A percentile compares a stretch with the other conserved stretches of the same genome.
Evolutionary conservation across 2,329 filamentous ascomycete species (phyloP).

Genomic region (Diaporthe nobilis): DNA sequence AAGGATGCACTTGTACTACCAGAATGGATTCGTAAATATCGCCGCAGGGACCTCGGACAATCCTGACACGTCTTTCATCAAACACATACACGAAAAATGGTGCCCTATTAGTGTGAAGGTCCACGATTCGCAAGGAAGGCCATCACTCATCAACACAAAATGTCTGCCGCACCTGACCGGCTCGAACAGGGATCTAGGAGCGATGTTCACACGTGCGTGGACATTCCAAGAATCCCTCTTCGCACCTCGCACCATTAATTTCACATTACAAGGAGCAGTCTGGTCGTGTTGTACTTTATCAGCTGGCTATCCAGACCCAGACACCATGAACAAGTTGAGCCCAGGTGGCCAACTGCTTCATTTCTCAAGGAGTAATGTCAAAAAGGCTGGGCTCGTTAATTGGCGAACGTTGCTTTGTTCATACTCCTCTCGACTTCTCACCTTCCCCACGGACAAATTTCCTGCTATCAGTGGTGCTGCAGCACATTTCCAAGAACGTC

Average conservation of each 20-base stretch:
- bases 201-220: not conserved
- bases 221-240: not conserved
- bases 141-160: not conserved
- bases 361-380: too few species aligned
- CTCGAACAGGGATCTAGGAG: not conserved
- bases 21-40: not conserved
- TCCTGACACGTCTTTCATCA: not conserved
- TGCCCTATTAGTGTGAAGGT: not conserved
- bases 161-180: fast-evolving
- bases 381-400: too few species aligned
- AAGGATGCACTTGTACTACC: not conserved
- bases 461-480: not conserved
- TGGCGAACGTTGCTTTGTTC: fast-evolving
- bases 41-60: not conserved
- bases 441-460: not conserved
- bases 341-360: fast-evolving
- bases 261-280: not conserved
- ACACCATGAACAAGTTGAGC: fast-evolving
- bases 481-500: not conserved
- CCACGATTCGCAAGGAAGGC: not conserved
- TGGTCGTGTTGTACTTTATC: not conserved
- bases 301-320: not conserved
- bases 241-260: not conserved
- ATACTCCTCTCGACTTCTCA: not conserved
- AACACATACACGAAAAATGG: not conserved